Conservation (phyloP, 208 protist species). For the Crithidia bombi region DNA sequence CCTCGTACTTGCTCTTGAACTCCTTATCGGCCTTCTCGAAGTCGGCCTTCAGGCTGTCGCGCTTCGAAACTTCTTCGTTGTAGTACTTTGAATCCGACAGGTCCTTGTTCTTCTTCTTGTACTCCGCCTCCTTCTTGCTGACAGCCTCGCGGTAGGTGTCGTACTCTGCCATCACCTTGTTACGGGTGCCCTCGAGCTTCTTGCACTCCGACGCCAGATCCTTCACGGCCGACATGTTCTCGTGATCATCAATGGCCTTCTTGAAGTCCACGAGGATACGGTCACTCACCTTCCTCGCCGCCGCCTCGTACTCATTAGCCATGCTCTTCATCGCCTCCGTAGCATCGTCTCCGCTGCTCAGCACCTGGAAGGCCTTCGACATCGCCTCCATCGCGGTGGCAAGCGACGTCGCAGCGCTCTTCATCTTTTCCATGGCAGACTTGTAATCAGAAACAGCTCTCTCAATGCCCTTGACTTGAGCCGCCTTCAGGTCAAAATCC, state of each 20-base stretch:
- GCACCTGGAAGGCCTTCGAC: constrained; percentile 40
- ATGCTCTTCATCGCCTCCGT: constrained; percentile 23
- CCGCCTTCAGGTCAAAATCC: constrained; percentile 43
- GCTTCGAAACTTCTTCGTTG: constrained; percentile 40
- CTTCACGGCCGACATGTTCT: constrained; percentile 30
- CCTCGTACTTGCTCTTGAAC: constrained; percentile 49
- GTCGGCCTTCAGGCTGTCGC: constrained; percentile 40
- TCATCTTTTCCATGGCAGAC: constrained; percentile 33
- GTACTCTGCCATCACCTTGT: constrained; percentile 55
- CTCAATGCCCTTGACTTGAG: constrained; percentile 31
- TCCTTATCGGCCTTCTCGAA: constrained; percentile 48
- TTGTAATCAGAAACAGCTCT: constrained; percentile 33
- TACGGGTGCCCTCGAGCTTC: constrained; percentile 44
- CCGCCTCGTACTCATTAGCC: constrained; percentile 12
- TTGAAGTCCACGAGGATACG: constrained; percentile 41
- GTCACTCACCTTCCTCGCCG: constrained; percentile 22
- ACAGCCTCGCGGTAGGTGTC: constrained; percentile 64
- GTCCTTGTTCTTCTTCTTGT: constrained; percentile 64
- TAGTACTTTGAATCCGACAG: constrained; percentile 55
- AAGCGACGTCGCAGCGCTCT: constrained; percentile 35
- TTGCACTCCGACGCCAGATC: constrained; percentile 41
- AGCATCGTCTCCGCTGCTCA: constrained; percentile 25
- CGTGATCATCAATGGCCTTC: constrained; percentile 37
- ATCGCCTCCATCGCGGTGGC: constrained; percentile 32
- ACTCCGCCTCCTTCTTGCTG: constrained; percentile 52